Percentiles rank a stretch among this genome's conserved stretches.
Conservation (phyloP, 495 filamentous ascomycete species). For the Pyrenula massariospora region DNA sequence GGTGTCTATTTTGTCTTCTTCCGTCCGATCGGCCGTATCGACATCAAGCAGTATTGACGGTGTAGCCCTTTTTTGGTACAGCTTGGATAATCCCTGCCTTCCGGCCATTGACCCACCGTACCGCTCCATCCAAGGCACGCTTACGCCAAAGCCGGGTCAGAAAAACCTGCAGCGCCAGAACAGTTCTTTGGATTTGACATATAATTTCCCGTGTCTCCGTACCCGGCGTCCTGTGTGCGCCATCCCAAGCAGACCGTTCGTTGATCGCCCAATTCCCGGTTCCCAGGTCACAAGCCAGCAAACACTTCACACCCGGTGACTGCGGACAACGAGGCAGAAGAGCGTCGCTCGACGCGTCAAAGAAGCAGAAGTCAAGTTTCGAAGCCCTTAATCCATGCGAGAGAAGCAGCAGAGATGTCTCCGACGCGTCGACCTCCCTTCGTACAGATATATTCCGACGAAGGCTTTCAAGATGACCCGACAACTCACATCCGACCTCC, state of each 20-base stretch:
- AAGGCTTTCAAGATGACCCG: constrained; percentile 37
- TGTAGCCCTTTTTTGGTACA: neutral
- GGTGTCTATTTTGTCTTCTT: neutral
- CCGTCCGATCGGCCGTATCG: neutral
- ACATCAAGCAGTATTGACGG: neutral
- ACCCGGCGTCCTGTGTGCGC: neutral
- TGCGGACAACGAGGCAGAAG: neutral
- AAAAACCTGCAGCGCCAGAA: neutral
- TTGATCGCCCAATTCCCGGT: neutral
- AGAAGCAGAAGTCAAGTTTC: neutral
- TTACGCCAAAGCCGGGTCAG: neutral
- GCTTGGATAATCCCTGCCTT: neutral
- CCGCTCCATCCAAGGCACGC: neutral
- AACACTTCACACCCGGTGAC: neutral
- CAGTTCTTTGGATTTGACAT: neutral
- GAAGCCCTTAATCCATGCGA: neutral
- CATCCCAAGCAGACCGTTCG: neutral
- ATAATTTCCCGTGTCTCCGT: neutral
- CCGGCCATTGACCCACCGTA: neutral
- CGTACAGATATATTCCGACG: constrained; percentile 54
- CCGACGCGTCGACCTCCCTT: constrained; percentile 52
- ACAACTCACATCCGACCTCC: constrained; percentile 38
- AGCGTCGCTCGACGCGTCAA: constrained; percentile 1
- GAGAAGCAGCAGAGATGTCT: constrained; percentile 31
- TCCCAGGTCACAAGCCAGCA: constrained; percentile 2